Evolutionary conservation across 192 early-diverging fungal genomes (phyloP).

Genomic region (Umbelopsis ramanniana): DNA sequence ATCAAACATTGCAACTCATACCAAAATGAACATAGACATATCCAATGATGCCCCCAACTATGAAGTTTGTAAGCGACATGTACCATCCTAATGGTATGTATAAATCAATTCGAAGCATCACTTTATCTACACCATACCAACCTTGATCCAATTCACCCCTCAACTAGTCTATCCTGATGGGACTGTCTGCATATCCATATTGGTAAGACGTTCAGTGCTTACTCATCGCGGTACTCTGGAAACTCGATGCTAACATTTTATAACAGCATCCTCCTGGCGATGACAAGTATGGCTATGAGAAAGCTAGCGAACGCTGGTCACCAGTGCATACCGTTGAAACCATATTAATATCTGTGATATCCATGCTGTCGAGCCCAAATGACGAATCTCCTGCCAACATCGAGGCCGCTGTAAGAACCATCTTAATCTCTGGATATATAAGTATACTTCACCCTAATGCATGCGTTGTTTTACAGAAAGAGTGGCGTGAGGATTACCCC

Average conservation of each 20-base stretch:
- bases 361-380: conserved; percentile 92
- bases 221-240: not conserved
- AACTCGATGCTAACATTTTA: not conserved
- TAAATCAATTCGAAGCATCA: not conserved
- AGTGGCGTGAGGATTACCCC: conserved; percentile 71
- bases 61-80: conserved; percentile 85
- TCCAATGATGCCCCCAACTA: conserved; percentile 86
- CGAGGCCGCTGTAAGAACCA: conserved; percentile 82
- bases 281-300: conserved; percentile 91
- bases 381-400: conserved; percentile 95
- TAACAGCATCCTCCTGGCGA: conserved; percentile 74
- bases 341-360: conserved; percentile 87
- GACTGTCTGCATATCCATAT: conserved; percentile 95
- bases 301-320: conserved; percentile 89
- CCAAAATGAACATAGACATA: conserved; percentile 55
- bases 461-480: conserved; percentile 57
- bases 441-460: not conserved
- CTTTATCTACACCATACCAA: not conserved
- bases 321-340: conserved; percentile 97
- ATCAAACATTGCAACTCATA: conserved; percentile 28
- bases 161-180: conserved; percentile 81
- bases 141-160: not conserved
- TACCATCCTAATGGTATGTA: conserved; percentile 89
- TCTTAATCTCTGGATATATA: not conserved
- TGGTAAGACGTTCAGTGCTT: conserved; percentile 56